These are phyloP conservation scores for Epichloe amarillans DNA, from an alignment of 2,329 filamentous ascomycete genomes.

Conservation along the genomic window DNA sequence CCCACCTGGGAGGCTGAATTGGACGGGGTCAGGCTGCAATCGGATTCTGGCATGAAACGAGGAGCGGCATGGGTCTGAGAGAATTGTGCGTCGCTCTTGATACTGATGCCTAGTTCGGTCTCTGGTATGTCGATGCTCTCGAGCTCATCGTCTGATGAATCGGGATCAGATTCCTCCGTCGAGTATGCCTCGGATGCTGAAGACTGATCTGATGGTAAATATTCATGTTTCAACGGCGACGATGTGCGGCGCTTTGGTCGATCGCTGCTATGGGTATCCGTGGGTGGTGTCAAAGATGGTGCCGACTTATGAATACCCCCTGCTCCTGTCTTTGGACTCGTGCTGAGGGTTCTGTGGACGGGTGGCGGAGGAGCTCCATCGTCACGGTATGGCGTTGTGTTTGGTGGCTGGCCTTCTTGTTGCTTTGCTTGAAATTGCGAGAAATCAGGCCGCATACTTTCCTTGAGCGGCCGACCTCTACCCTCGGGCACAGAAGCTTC, in stretches of 20 bases:
- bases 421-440: conserved; percentile 17
- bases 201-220: conserved; percentile 65
- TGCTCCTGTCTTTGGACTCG: conserved; percentile 17
- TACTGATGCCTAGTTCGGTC: conserved; percentile 45
- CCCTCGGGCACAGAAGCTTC: conserved; percentile 7
- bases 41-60: conserved; percentile 32
- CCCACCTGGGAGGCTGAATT: conserved; percentile 67
- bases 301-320: conserved; percentile 4
- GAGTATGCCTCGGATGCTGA: conserved; percentile 41
- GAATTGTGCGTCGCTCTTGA: conserved; percentile 22
- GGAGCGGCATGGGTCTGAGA: conserved; percentile 17
- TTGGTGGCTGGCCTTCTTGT: conserved; percentile 10
- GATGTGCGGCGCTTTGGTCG: conserved; percentile 60
- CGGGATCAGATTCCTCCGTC: conserved; percentile 34
- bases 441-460: conserved; percentile 26
- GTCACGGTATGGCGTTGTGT: conserved; percentile 27
- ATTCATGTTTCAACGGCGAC: conserved; percentile 94
- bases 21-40: conserved; percentile 60
- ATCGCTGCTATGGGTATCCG: conserved; percentile 29
- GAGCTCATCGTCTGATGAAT: conserved; percentile 40
- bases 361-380: conserved; percentile 45
- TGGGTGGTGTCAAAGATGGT: conserved; percentile 11
- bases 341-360: conserved; percentile 33
- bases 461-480: conserved; percentile 19
- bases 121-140: conserved; percentile 48